phyloP scores from a whole-genome alignment of 306 rosid genomes.

The Cyamopsis tetragonoloba region DNA sequence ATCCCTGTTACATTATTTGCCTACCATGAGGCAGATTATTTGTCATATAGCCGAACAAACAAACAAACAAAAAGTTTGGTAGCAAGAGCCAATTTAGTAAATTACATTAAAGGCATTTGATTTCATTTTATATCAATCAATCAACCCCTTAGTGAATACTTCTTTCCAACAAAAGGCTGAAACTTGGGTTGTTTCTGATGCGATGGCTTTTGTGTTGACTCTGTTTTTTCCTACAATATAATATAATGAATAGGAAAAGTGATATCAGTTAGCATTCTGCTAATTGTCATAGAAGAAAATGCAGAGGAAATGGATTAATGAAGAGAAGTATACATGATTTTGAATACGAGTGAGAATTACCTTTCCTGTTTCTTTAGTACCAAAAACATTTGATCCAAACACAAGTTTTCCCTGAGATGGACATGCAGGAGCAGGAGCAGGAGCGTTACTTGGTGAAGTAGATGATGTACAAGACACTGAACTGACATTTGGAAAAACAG shows the following conservation, averaged over 20 bases:
- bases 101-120: neutral
- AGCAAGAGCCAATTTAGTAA: neutral
- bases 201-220: slow-evolving; percentile 55
- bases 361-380: slow-evolving; percentile 53
- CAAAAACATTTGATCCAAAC: slow-evolving; percentile 68
- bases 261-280: neutral
- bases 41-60: too few species aligned
- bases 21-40: too few species aligned
- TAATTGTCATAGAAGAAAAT: neutral
- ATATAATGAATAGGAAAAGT: neutral
- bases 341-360: too few species aligned
- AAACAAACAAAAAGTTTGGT: too few species aligned
- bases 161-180: slow-evolving; percentile 79
- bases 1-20: too few species aligned
- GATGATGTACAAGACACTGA: slow-evolving; percentile 53
- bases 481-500: slow-evolving; percentile 32
- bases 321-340: neutral
- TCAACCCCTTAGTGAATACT: slow-evolving; percentile 83
- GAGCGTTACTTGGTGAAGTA: slow-evolving; percentile 46
- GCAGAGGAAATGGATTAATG: neutral
- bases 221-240: slow-evolving; percentile 63
- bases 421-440: too few species aligned
- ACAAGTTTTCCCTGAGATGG: slow-evolving; percentile 89
- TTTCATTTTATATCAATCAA: neutral
- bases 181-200: slow-evolving; percentile 65